Conservation (phyloP, 1,284 basidiomycete species). For the Puccinia hordei region DNA sequence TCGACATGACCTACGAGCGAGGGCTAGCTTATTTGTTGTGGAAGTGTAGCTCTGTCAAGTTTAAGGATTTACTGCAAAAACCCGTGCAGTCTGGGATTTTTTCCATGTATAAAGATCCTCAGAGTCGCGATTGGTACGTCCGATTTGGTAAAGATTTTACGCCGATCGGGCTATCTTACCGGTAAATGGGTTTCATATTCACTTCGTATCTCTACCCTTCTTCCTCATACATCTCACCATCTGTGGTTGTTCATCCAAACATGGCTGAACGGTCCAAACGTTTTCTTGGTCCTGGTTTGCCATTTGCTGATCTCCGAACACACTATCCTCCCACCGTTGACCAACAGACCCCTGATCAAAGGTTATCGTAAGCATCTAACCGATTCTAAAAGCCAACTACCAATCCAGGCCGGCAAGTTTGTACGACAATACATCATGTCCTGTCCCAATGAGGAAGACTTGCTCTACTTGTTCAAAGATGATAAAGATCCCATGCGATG, state of each 20-base stretch:
- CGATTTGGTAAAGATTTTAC: constrained; percentile 6
- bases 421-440: constrained; percentile 13
- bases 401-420: constrained; percentile 3
- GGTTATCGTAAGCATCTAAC: constrained; percentile 6
- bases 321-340: neutral
- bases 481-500: constrained; percentile 18
- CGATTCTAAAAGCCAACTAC: constrained; percentile 1
- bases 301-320: neutral
- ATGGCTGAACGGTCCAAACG: neutral
- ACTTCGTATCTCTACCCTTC: neutral
- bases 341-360: neutral
- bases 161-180: constrained; percentile 6
- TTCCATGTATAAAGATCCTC: constrained; percentile 8
- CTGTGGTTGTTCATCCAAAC: neutral
- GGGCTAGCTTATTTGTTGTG: constrained; percentile 3
- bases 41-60: constrained; percentile 2
- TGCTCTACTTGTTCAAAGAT: constrained; percentile 18
- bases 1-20: neutral
- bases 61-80: constrained; percentile 13
- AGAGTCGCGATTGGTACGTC: neutral
- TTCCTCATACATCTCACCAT: neutral
- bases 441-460: constrained; percentile 5
- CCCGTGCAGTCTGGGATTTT: constrained; percentile 18
- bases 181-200: constrained; percentile 16
- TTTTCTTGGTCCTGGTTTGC: neutral